These are phyloP conservation scores for Talaromyces borbonicus DNA, from an alignment of 495 filamentous ascomycete genomes.

Conservation along the genomic window DNA sequence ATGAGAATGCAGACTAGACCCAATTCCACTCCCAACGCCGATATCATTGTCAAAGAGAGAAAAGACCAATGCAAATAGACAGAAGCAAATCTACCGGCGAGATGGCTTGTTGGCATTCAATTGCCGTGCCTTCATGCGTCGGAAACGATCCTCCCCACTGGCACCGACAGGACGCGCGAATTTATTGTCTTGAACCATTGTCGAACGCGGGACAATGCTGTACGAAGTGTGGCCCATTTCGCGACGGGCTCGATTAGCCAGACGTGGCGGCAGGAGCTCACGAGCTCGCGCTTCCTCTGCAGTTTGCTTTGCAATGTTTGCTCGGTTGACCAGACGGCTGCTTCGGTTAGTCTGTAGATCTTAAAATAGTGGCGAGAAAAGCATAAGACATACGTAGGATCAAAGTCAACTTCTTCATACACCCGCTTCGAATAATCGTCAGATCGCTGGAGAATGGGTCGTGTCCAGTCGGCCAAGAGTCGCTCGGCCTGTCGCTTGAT, in stretches of 20 bases:
- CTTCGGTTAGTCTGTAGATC: constrained; percentile 9
- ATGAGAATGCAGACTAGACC: too few relatives aligned
- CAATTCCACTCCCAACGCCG: too few relatives aligned
- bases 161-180: constrained; percentile 58
- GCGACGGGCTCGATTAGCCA: constrained; percentile 61
- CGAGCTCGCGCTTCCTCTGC: constrained; percentile 59
- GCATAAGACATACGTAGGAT: constrained; percentile 41
- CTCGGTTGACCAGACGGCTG: constrained; percentile 23
- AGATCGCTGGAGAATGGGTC: constrained; percentile 86
- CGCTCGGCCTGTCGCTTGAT: constrained; percentile 94
- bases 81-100: constrained; percentile 14
- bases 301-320: constrained; percentile 38
- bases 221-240: constrained; percentile 67
- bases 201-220: constrained; percentile 64
- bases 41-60: too few relatives aligned
- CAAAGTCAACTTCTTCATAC: constrained; percentile 44
- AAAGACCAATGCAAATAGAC: neutral
- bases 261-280: constrained; percentile 56
- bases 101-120: constrained; percentile 41
- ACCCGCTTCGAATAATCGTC: constrained; percentile 84
- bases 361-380: constrained; percentile 8
- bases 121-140: constrained; percentile 68
- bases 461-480: constrained; percentile 86
- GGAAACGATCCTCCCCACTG: constrained; percentile 69
- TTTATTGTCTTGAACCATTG: constrained; percentile 37